Conservation (phyloP, 345 rosid species). For the Populus simonii region DNA sequence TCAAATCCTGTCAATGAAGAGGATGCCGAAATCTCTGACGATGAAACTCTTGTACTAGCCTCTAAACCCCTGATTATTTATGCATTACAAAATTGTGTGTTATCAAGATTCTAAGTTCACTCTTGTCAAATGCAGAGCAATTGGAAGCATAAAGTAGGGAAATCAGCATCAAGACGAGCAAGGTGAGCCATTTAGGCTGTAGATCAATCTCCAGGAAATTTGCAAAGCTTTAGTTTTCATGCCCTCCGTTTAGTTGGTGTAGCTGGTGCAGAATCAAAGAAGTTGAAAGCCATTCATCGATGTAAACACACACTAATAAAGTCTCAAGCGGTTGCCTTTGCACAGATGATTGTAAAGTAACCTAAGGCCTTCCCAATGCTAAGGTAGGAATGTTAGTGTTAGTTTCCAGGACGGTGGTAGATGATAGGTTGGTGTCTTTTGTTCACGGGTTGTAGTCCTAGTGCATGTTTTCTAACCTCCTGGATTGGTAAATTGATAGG, state of each 20-base stretch:
- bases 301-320: constrained; percentile 37
- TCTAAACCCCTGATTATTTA: constrained; percentile 13
- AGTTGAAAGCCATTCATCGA: constrained; percentile 26
- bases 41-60: constrained; percentile 83
- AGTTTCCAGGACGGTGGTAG: constrained; percentile 13
- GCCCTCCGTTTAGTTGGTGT: constrained; percentile 7
- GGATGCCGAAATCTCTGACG: constrained; percentile 64
- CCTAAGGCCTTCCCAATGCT: constrained; percentile 20
- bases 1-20: constrained; percentile 21
- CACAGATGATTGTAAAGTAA: constrained; percentile 33
- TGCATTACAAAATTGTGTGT: background rate
- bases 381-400: constrained; percentile 19
- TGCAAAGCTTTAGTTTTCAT: constrained; percentile 11
- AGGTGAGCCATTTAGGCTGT: constrained; percentile 18
- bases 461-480: constrained; percentile 25
- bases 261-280: constrained; percentile 14
- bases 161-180: constrained; percentile 43
- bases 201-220: background rate
- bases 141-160: constrained; percentile 63
- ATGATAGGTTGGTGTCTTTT: constrained; percentile 13
- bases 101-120: background rate
- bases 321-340: constrained; percentile 9
- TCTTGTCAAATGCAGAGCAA: constrained; percentile 55
- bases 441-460: constrained; percentile 15
- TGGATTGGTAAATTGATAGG: constrained; percentile 17